Conservation (phyloP, 2,329 filamentous ascomycete genomes). For the Fusarium veterinarium region DNA sequence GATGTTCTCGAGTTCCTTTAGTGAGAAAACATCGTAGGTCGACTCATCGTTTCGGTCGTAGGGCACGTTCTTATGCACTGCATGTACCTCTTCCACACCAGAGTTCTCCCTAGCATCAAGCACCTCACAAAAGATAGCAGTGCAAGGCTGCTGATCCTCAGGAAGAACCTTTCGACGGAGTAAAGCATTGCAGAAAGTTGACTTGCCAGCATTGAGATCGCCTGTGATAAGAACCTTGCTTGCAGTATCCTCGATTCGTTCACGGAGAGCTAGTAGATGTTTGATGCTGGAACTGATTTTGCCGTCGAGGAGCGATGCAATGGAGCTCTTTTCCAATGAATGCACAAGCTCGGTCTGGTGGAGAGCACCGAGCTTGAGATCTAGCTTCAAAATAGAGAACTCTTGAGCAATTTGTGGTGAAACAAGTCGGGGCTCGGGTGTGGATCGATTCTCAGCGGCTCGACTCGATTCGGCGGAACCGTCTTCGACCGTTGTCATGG, state of each 20-base stretch:
- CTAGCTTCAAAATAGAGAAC: constrained; percentile 94
- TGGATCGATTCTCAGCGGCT: constrained; percentile 69
- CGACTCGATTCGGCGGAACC: constrained; percentile 77
- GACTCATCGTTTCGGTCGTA: constrained; percentile 94
- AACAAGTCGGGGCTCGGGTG: constrained; percentile 82
- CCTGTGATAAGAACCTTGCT: constrained; percentile 97
- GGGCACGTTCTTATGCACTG: constrained; percentile 80
- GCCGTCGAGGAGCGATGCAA: constrained; percentile 90
- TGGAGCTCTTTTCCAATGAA: constrained; percentile 90
- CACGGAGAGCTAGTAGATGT: constrained; percentile 85
- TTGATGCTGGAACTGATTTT: constrained; percentile 95
- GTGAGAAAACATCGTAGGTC: constrained; percentile 87
- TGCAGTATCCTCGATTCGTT: constrained; percentile 95
- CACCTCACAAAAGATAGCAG: constrained; percentile 98
- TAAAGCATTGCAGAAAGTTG: constrained; percentile 98
- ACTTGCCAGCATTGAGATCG: constrained; percentile 97
- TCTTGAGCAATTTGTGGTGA: constrained; percentile 94
- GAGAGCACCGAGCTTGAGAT: constrained; percentile 87
- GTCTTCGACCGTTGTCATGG: constrained; percentile 75
- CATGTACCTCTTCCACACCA: constrained; percentile 93
- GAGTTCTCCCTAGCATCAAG: constrained; percentile 91
- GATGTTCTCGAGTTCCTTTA: constrained; percentile 85
- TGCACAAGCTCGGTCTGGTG: constrained; percentile 93
- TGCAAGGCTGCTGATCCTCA: constrained; percentile 98
- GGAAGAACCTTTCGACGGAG: constrained; percentile 91